Percentiles rank a stretch among this genome's conserved stretches.
Conservation (phyloP, 345 rosid genomes). For the Fremontodendron californicum region DNA sequence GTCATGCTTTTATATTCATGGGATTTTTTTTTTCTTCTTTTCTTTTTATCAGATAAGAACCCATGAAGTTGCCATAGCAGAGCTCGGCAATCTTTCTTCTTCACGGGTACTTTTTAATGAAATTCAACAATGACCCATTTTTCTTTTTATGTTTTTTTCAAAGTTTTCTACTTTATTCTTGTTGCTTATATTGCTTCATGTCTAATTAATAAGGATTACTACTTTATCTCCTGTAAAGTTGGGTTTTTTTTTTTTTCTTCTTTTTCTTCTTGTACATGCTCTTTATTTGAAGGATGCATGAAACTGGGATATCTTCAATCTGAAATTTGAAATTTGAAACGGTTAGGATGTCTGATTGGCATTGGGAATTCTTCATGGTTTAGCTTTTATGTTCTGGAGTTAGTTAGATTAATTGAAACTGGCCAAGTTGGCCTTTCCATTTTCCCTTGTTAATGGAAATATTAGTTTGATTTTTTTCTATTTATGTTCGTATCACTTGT, state of each 20-base stretch:
- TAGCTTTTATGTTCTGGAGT: not conserved
- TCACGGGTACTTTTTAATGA: conserved; percentile 30
- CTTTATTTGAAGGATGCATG: not conserved
- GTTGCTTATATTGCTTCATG: not conserved
- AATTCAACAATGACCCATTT: not conserved
- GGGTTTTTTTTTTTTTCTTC: not conserved
- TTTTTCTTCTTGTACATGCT: not conserved
- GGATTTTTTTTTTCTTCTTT: not conserved
- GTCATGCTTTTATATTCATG: not conserved
- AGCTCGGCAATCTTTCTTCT: conserved; percentile 33
- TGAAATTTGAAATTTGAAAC: not conserved
- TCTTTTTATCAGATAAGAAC: conserved; percentile 31
- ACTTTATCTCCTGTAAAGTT: not conserved
- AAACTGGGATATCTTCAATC: not conserved
- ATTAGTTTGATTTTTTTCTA: not conserved
- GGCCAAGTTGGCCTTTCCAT: not conserved
- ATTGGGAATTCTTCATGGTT: not conserved
- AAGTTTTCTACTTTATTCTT: not conserved
- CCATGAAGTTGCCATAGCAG: conserved; percentile 49
- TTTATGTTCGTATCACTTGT: not conserved
- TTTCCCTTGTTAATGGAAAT: not conserved
- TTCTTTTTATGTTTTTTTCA: not conserved
- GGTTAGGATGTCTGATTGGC: not conserved
- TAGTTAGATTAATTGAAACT: not conserved
- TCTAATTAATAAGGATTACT: not conserved